Conservation (phyloP, 176 grass and related monocot species). For the Oryza glaberrima region DNA sequence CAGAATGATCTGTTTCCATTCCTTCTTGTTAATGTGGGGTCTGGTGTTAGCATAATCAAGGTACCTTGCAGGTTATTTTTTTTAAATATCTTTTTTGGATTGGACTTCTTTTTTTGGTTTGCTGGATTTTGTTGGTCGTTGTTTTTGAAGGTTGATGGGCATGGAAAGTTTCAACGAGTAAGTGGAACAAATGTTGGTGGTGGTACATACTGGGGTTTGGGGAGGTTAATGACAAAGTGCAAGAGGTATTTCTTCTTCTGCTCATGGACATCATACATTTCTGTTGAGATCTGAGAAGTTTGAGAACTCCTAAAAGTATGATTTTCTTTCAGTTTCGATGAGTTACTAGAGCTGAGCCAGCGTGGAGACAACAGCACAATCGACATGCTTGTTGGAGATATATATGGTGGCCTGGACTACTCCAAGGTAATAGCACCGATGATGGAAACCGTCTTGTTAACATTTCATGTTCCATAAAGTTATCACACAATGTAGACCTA, state of each 20-base stretch:
- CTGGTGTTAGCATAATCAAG: constrained; percentile 99
- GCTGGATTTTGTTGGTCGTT: constrained; percentile 39
- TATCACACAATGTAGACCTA: background rate
- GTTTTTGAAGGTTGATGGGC: constrained; percentile 84
- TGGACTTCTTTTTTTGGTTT: background rate
- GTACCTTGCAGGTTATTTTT: constrained; percentile 47
- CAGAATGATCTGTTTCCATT: constrained; percentile 96
- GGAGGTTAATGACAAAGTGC: constrained; percentile 94
- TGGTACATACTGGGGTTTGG: constrained; percentile 95
- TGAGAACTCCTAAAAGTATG: constrained; percentile 16
- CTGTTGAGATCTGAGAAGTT: constrained; percentile 25
- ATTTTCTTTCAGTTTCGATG: constrained; percentile 84
- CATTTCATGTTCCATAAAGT: constrained; percentile 15
- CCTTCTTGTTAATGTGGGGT: constrained; percentile 99
- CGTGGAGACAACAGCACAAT: constrained; percentile 87
- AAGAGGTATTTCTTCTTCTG: constrained; percentile 68
- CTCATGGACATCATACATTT: constrained; percentile 21
- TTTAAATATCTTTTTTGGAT: background rate
- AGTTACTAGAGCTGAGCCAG: constrained; percentile 97
- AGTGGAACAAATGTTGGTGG: constrained; percentile 99
- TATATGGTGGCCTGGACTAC: constrained; percentile 97
- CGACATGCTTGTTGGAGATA: constrained; percentile 99
- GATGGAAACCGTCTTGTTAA: constrained; percentile 9
- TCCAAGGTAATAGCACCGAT: constrained; percentile 69
- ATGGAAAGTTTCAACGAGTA: constrained; percentile 96